Percentiles rank a stretch among this genome's conserved stretches.
Evolutionary conservation across 192 early-diverging fungal genomes (phyloP).

Genomic region (Thamnidium elegans): DNA sequence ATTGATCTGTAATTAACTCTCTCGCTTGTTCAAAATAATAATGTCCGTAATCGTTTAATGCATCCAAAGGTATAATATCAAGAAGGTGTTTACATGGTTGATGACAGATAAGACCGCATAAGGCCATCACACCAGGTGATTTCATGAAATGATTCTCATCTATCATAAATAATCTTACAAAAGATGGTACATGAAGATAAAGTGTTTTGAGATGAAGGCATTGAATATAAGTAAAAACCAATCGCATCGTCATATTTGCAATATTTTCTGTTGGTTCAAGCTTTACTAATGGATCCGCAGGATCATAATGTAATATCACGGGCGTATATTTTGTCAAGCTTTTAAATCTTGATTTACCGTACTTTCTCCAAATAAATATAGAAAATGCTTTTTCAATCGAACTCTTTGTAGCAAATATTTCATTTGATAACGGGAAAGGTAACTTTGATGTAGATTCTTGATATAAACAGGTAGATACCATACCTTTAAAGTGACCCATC

Average conservation of each 20-base stretch:
- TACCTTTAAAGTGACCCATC: not conserved
- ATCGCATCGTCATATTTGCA: not conserved
- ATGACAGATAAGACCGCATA: not conserved
- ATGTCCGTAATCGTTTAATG: not conserved
- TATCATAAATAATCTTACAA: not conserved
- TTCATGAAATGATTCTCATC: not conserved
- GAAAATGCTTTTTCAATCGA: not conserved
- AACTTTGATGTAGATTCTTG: not conserved
- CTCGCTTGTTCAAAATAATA: not conserved
- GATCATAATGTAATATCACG: not conserved
- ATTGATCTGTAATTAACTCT: not conserved
- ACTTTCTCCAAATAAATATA: not conserved
- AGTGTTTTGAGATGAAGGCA: conserved; percentile 9
- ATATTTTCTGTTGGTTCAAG: not conserved
- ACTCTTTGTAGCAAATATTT: not conserved
- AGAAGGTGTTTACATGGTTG: not conserved
- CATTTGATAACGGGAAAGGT: not conserved
- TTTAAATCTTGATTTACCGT: conserved; percentile 4
- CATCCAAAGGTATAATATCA: not conserved
- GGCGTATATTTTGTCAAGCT: not conserved
- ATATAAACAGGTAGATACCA: not conserved
- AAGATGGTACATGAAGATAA: conserved; percentile 5
- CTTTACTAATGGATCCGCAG: not conserved
- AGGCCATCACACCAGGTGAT: not conserved
- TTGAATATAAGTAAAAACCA: not conserved